phyloP scores from a whole-genome alignment of 306 rosid genomes.

The Prunus dulcis region DNA sequence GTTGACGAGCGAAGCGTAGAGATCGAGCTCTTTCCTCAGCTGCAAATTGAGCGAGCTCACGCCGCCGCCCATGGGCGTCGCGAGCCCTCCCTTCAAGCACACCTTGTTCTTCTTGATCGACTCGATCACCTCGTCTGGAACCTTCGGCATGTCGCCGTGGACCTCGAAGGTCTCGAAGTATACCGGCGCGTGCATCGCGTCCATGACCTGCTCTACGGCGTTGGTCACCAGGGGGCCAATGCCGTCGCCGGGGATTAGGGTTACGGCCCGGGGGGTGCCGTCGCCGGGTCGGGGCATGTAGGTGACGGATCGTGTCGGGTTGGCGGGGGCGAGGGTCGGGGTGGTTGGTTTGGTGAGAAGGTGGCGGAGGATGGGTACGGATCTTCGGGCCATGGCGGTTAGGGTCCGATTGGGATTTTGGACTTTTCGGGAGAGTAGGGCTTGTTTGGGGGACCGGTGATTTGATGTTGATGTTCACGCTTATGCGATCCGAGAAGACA shows the following conservation, averaged over 20 bases:
- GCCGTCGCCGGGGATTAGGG: slow-evolving; percentile 83
- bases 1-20: slow-evolving; percentile 85
- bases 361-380: slow-evolving; percentile 30
- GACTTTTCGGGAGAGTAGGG: neutral
- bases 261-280: slow-evolving; percentile 65
- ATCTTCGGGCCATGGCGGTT: slow-evolving; percentile 49
- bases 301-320: slow-evolving; percentile 56
- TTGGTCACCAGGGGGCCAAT: slow-evolving; percentile 74
- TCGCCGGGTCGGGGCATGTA: slow-evolving; percentile 91
- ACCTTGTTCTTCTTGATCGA: slow-evolving; percentile 83
- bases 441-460: slow-evolving; percentile 12
- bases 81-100: slow-evolving; percentile 77
- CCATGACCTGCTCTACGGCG: slow-evolving; percentile 86
- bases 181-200: slow-evolving; percentile 81
- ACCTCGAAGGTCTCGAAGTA: slow-evolving; percentile 68
- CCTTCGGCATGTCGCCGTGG: slow-evolving; percentile 60
- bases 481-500: slow-evolving; percentile 23
- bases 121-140: slow-evolving; percentile 65
- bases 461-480: slow-evolving; percentile 4
- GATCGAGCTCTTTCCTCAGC: slow-evolving; percentile 79
- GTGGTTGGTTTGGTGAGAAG: slow-evolving; percentile 9
- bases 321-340: slow-evolving; percentile 23
- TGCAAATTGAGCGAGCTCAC: slow-evolving; percentile 75
- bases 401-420: slow-evolving; percentile 6
- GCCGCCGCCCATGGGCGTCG: slow-evolving; percentile 85